Base-by-base conservation (phyloP, 192 early-diverging fungal species). In the Podochytrium sp. region DNA sequence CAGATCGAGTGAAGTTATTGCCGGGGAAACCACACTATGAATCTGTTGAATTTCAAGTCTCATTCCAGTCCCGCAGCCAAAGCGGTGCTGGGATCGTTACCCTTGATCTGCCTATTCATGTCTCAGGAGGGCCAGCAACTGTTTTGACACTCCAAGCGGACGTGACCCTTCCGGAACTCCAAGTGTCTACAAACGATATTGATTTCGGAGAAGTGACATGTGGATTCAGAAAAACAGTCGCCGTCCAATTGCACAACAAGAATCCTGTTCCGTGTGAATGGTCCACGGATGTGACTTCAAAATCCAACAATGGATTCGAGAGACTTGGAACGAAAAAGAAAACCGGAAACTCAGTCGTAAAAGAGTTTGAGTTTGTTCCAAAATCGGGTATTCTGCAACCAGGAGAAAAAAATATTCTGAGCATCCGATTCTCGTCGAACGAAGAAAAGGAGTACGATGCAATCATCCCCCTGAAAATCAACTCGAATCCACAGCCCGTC, bases 121-220 rank as follows among this genome's bases (percentile, higher is more conserved):
- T 89, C 32, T 30, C 39, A 16, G 86, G 84, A 14, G 87, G 87
- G 2, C 87, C 87, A n/a, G 79, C 80, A 3, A 79, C 77, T 23
- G 68, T 51, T 25, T 40, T 89, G 18, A 51, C 42, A 10, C 53
- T 89, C 4, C 79, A 78, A 3, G 87, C 84, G 3, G 66, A 60
- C 12, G 73, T 89, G 5, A 84, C 86, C 16, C 72, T 88, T 1
- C 87, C 87, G 2, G 81, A 80, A 6, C 37, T 89, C 27, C 55
- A 55, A 12, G n/a, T 86, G 3, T 78, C 82, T 10, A 42, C 75
- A 29, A 57, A 65, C 39, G 73, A 78, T 12, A 56, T 88, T 14
- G 79, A 86, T 50, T 89, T 89, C 80, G 86, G 86, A 16, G 80
- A 86, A 40, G 78, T 89, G 1, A 50, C 84, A 12, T 83, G 79